phyloP scores from a whole-genome alignment of 768 basidiomycete species.

The Macrolepiota dolichaula region DNA sequence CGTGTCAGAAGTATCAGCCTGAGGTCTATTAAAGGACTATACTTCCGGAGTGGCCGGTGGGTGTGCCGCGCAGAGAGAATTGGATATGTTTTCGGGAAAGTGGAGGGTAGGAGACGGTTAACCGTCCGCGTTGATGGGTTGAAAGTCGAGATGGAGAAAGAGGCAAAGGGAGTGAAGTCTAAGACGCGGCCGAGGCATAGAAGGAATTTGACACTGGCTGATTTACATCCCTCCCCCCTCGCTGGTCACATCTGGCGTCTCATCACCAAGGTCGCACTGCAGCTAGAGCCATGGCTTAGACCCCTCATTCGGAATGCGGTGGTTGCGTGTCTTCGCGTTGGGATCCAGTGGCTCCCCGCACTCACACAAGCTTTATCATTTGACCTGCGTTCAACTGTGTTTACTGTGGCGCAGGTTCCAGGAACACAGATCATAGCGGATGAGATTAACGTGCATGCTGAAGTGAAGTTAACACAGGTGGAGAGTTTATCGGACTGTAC shows the following conservation, averaged over 20 bases:
- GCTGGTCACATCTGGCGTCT: conserved; percentile 36
- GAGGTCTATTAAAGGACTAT: conserved; percentile 75
- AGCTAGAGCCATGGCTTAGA: conserved; percentile 58
- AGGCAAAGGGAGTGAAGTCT: conserved; percentile 18
- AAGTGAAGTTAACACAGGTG: conserved; percentile 52
- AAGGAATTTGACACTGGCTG: conserved; percentile 43
- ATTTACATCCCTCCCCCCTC: conserved; percentile 43
- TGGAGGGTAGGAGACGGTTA: conserved; percentile 51
- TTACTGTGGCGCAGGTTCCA: conserved; percentile 50
- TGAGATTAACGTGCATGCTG: conserved; percentile 49
- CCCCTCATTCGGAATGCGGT: conserved; percentile 57
- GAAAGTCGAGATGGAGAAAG: conserved; percentile 45
- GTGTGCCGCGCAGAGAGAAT: conserved; percentile 69
- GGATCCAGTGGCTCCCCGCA: conserved; percentile 64
- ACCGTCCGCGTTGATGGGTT: conserved; percentile 62
- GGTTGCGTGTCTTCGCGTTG: conserved; percentile 49
- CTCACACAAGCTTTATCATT: conserved; percentile 67
- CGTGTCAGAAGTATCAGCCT: conserved; percentile 72
- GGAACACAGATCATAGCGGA: conserved; percentile 50
- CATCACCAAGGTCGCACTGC: conserved; percentile 36
- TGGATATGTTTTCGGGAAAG: conserved; percentile 52
- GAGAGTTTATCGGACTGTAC: conserved; percentile 30
- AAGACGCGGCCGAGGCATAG: conserved; percentile 24
- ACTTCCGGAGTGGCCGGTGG: conserved; percentile 52
- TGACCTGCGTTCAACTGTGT: conserved; percentile 53